Conservation (phyloP, 2,329 filamentous ascomycete genomes). For the Pseudogymnoascus verrucosus region DNA sequence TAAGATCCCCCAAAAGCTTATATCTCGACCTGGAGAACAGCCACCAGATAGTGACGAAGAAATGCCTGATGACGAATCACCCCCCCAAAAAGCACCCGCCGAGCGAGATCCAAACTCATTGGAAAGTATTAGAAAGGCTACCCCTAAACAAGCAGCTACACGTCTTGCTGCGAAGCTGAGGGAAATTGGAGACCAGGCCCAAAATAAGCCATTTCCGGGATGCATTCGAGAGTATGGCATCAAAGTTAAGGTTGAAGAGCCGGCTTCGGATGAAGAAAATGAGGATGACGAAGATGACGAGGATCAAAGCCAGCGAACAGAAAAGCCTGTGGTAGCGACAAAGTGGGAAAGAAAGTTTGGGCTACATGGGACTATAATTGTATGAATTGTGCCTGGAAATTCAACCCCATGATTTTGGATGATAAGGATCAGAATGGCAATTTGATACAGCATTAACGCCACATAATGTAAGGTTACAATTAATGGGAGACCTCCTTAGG, state of each 20-base stretch:
- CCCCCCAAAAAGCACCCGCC: background rate
- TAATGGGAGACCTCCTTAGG: background rate
- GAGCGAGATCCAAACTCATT: conserved; percentile 1
- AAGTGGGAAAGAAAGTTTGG: conserved; percentile 57
- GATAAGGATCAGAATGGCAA: background rate
- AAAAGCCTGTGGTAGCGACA: conserved; percentile 36
- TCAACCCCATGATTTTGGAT: background rate
- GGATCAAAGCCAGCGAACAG: conserved; percentile 25
- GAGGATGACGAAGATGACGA: background rate
- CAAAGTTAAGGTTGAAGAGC: conserved; percentile 32
- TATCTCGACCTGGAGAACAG: background rate
- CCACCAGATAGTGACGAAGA: conserved; percentile 13
- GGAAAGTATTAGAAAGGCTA: background rate
- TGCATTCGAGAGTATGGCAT: conserved; percentile 67
- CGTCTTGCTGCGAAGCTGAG: conserved; percentile 22
- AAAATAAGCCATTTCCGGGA: conserved; percentile 58
- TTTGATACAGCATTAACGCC: background rate
- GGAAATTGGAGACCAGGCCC: conserved; percentile 26
- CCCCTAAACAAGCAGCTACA: conserved; percentile 14
- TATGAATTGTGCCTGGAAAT: conserved; percentile 11
- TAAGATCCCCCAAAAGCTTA: background rate
- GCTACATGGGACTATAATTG: conserved; percentile 57
- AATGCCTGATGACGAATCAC: background rate
- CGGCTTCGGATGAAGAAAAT: conserved; percentile 12
- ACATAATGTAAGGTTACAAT: background rate